These are phyloP conservation scores for Cochlearia excelsa DNA, from an alignment of 345 rosid genomes.

Conservation along the genomic window DNA sequence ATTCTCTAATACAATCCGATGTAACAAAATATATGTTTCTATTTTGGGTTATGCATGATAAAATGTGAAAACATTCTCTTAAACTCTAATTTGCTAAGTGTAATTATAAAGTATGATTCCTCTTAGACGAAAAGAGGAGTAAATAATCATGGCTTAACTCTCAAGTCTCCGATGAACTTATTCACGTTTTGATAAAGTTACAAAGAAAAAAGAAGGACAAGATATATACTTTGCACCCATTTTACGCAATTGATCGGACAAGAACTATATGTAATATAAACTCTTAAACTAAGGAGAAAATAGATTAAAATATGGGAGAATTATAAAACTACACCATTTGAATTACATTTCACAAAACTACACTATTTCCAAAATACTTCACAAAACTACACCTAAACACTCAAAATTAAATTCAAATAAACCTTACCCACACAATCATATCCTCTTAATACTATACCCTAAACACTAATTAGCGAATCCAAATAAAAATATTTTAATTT, in stretches of 20 bases:
- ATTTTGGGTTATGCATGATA: not conserved
- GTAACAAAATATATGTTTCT: not conserved
- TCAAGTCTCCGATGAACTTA: conserved; percentile 25
- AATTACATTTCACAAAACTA: too few relatives aligned
- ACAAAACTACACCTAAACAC: too few relatives aligned
- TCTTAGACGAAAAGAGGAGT: not conserved
- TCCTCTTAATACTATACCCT: too few relatives aligned
- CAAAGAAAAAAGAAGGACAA: not conserved
- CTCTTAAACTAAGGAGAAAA: not conserved
- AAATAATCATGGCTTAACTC: conserved; percentile 28
- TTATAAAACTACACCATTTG: too few relatives aligned
- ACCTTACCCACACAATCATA: too few relatives aligned
- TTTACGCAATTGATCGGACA: conserved; percentile 27
- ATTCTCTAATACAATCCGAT: conserved; percentile 1
- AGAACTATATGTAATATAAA: conserved; percentile 7
- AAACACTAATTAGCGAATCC: too few relatives aligned
- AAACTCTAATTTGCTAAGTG: not conserved
- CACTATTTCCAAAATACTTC: too few relatives aligned
- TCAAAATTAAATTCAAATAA: too few relatives aligned
- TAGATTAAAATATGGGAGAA: not conserved
- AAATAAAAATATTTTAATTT: too few relatives aligned
- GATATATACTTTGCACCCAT: conserved; percentile 30
- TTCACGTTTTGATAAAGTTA: conserved; percentile 31
- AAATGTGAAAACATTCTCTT: not conserved
- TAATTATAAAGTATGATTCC: conserved; percentile 2